Base-by-base conservation (phyloP, 192 early-diverging fungal genomes). In the Geranomyces michiganensis region DNA sequence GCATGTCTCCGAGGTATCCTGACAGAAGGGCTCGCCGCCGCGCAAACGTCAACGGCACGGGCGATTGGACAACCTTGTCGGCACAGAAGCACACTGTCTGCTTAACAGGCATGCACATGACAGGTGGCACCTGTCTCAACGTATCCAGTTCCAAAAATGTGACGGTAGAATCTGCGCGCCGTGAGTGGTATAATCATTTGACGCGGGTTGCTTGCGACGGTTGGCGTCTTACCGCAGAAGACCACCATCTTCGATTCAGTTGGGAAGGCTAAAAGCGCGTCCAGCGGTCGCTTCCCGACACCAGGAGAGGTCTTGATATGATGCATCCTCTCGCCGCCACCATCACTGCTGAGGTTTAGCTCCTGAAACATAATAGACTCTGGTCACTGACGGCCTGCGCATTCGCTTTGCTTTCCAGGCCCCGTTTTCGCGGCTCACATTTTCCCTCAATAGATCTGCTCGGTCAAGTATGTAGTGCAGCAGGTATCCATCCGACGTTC, bases 401-500 rank as follows among this genome's bases (percentile, higher is more conserved):
- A 10, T 10, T 3, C 36, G 36, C 36, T 41, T 41, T 41, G 36
- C 36, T 3, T 10, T 7, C 36, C 5, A 10, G 10, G 36, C 36
- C 36, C 10, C 36, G 10, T 41, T 41, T 10, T 41, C 36, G 36
- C 36, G 36, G 36, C 51, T 15, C 15, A 53, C 51, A 53, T 53
- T 17, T 3, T 15, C 4, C 7, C 51, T 17, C 19, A 7, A 27
- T 29, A 60, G 58, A 3, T 60, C 58, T 17, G 24, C 58, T 2
- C 76, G 46, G 21, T 78, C 53, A 36, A 93, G 65, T 2, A 72
- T 67, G 68, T 88, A 92, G 69, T 91, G 91, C 13, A 90, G 68
- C 48, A 94, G 44, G 33, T 84, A 76, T 12, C 91, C 91, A 76
- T 92, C 90, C 0, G 88, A 88, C 30, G 91, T 91, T 1, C 92